Evolutionary conservation across 495 filamentous ascomycete genomes (phyloP).

Genomic region (Podospora bellae-mahoneyi): DNA sequence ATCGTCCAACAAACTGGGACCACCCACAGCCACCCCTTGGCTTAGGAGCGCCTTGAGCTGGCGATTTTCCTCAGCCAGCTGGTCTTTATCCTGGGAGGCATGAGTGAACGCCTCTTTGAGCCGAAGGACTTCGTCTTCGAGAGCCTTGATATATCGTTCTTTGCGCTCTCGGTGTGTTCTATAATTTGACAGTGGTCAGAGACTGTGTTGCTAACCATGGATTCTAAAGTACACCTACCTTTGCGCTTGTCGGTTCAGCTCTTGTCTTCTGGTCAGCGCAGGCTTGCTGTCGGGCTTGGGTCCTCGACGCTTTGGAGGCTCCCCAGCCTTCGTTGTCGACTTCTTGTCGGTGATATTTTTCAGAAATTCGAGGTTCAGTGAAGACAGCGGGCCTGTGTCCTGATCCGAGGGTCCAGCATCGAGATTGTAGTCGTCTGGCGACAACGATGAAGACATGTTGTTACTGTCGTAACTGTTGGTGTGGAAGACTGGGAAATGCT

Average conservation of each 20-base stretch:
- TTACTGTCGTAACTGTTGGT: neutral
- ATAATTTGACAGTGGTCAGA: neutral
- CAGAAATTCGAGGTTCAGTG: slow-evolving; percentile 55
- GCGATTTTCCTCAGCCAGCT: slow-evolving; percentile 68
- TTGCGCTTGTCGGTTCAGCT: slow-evolving; percentile 93
- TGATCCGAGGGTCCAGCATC: slow-evolving; percentile 30
- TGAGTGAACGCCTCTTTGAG: slow-evolving; percentile 60
- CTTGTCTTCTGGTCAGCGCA: slow-evolving; percentile 86
- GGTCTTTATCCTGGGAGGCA: slow-evolving; percentile 62
- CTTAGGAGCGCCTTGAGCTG: slow-evolving; percentile 70
- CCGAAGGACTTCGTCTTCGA: slow-evolving; percentile 84
- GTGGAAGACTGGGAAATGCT: neutral
- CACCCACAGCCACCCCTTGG: slow-evolving; percentile 58
- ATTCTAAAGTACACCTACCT: slow-evolving; percentile 55
- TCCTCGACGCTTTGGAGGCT: slow-evolving; percentile 81
- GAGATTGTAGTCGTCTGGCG: slow-evolving; percentile 34
- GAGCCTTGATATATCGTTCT: slow-evolving; percentile 88
- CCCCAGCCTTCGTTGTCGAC: slow-evolving; percentile 63
- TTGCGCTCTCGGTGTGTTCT: slow-evolving; percentile 95
- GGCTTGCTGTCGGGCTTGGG: slow-evolving; percentile 97
- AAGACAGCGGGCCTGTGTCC: slow-evolving; percentile 52
- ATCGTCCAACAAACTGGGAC: slow-evolving; percentile 45
- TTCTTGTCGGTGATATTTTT: slow-evolving; percentile 62
- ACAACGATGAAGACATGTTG: slow-evolving; percentile 42
- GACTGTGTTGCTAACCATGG: neutral